These are phyloP conservation scores for Prunus campanulata DNA, from an alignment of 306 rosid genomes.

Conservation along the genomic window DNA sequence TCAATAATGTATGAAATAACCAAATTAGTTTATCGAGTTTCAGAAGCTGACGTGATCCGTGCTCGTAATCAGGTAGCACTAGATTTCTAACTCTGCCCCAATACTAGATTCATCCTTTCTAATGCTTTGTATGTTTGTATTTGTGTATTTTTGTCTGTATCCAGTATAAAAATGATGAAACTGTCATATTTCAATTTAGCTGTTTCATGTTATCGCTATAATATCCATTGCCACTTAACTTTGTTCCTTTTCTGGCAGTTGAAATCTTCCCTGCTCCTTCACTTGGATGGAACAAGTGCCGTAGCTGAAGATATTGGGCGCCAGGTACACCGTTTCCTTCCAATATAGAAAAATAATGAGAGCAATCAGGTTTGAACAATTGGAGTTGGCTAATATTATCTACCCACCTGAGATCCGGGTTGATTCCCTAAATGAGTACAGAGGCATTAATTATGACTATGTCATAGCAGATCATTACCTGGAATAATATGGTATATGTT, in stretches of 20 bases:
- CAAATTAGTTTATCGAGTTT: slow-evolving; percentile 73
- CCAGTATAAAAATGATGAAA: neutral
- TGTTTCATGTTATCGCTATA: neutral
- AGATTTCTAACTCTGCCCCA: neutral
- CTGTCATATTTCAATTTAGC: neutral
- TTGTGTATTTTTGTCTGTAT: neutral
- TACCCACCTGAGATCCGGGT: neutral
- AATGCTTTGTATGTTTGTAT: neutral
- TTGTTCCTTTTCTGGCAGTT: slow-evolving; percentile 44
- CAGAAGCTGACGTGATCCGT: slow-evolving; percentile 77
- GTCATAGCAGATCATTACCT: neutral
- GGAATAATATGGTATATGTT: neutral
- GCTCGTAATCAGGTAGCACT: slow-evolving; percentile 82
- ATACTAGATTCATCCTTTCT: neutral
- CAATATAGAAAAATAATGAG: neutral
- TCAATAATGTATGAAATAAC: slow-evolving; percentile 84
- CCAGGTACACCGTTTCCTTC: slow-evolving; percentile 50
- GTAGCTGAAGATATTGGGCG: slow-evolving; percentile 95
- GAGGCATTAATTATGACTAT: neutral
- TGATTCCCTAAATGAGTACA: neutral
- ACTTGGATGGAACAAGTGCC: slow-evolving; percentile 88
- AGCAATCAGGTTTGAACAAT: neutral
- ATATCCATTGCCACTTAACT: neutral
- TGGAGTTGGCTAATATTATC: neutral
- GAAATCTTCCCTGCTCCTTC: slow-evolving; percentile 85